Evolutionary conservation across 805 yeast species (phyloP).

Genomic region (Zygosaccharomyces bisporus): DNA sequence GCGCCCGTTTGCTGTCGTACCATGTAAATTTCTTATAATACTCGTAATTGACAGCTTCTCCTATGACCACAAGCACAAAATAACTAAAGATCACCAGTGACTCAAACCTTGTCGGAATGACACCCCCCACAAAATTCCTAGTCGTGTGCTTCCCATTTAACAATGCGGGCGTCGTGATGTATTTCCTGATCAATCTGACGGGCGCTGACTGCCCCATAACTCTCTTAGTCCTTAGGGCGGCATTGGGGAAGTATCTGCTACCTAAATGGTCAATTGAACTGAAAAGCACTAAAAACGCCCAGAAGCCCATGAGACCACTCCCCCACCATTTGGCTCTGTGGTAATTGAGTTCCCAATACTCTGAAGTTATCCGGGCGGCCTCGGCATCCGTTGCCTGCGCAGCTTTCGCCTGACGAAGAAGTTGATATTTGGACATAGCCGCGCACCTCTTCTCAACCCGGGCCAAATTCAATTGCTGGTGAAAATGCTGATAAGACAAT

Average conservation of each 20-base stretch:
- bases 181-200: constrained; percentile 14
- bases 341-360: constrained; percentile 3
- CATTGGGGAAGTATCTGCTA: constrained; percentile 38
- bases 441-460: neutral
- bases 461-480: neutral
- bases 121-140: constrained; percentile 9
- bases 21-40: constrained; percentile 8
- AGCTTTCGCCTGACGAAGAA: neutral
- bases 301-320: constrained; percentile 45
- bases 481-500: neutral
- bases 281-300: constrained; percentile 43
- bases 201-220: constrained; percentile 9
- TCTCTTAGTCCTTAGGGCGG: constrained; percentile 34
- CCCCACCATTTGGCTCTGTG: constrained; percentile 34
- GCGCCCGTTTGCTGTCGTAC: constrained; percentile 9
- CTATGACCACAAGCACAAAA: constrained; percentile 12
- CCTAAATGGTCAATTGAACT: constrained; percentile 44
- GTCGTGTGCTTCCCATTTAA: constrained; percentile 11
- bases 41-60: constrained; percentile 13
- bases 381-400: neutral
- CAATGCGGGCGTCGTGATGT: constrained; percentile 16
- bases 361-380: neutral
- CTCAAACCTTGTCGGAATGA: constrained; percentile 19
- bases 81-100: constrained; percentile 18
- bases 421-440: constrained; percentile 3